Evolutionary conservation across 2,329 filamentous ascomycete species (phyloP).

Genomic region (Fusarium beomiforme): DNA sequence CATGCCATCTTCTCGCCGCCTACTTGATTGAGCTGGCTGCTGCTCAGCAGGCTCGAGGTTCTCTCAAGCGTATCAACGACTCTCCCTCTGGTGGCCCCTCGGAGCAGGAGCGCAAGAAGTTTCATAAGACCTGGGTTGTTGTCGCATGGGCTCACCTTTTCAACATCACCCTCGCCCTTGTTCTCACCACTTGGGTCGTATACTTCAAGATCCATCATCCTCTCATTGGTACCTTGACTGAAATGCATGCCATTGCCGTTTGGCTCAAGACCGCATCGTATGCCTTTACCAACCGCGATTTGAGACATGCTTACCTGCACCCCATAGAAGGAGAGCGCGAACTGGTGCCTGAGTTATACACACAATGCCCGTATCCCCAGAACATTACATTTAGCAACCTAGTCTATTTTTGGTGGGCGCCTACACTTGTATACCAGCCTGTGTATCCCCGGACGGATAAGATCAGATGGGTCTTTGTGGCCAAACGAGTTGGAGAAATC

Average conservation of each 20-base stretch:
- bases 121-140: conserved; percentile 80
- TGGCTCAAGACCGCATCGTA: conserved; percentile 98
- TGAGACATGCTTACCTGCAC: conserved; percentile 89
- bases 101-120: conserved; percentile 70
- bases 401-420: conserved; percentile 97
- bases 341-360: conserved; percentile 83
- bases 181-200: conserved; percentile 83
- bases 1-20: conserved; percentile 88
- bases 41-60: conserved; percentile 78
- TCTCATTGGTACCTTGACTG: conserved; percentile 88
- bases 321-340: conserved; percentile 73
- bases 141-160: conserved; percentile 83
- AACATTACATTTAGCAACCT: conserved; percentile 92
- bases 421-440: conserved; percentile 95
- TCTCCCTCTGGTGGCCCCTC: conserved; percentile 58
- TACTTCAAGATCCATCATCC: conserved; percentile 95
- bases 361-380: conserved; percentile 83
- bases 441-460: conserved; percentile 87
- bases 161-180: conserved; percentile 84
- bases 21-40: conserved; percentile 90
- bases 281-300: conserved; percentile 94
- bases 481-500: conserved; percentile 83
- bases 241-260: conserved; percentile 92
- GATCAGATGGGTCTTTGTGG: conserved; percentile 88
- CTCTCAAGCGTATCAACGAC: conserved; percentile 64